Evolutionary conservation across 495 filamentous ascomycete species (phyloP).

Genomic region (Clohesyomyces aquaticus): DNA sequence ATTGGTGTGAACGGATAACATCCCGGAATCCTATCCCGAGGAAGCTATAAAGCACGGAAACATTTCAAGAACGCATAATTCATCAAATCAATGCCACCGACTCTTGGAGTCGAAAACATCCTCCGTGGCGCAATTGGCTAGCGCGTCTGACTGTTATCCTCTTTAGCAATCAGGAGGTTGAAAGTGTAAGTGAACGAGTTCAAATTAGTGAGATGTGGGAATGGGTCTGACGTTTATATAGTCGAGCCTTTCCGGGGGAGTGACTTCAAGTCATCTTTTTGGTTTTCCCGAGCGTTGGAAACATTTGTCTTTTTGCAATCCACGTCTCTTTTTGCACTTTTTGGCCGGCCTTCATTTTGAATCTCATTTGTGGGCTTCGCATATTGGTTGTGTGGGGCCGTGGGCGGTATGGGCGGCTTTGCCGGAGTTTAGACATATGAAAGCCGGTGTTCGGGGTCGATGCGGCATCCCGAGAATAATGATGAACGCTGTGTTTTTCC

Average conservation of each 20-base stretch:
- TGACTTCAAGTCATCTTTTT: background rate
- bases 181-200: background rate
- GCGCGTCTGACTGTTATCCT: slow-evolving; percentile 23
- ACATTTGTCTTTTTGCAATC: background rate
- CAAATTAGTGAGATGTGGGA: background rate
- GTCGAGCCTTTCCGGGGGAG: background rate
- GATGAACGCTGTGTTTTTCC: too few relatives aligned
- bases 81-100: background rate
- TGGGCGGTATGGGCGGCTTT: too few relatives aligned
- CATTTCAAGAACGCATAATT: background rate
- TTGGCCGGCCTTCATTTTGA: too few relatives aligned
- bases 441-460: too few relatives aligned
- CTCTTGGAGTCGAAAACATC: slow-evolving; percentile 3
- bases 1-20: too few relatives aligned
- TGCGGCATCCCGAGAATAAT: too few relatives aligned
- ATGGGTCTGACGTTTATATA: background rate
- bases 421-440: too few relatives aligned
- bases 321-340: too few relatives aligned
- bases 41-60: background rate
- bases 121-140: slow-evolving; percentile 30
- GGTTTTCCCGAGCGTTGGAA: background rate
- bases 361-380: too few relatives aligned
- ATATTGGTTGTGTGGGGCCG: too few relatives aligned
- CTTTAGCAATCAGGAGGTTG: slow-evolving; percentile 14
- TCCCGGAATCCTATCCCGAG: background rate